Percentiles rank a stretch among this genome's conserved stretches.
Evolutionary conservation across 1,284 basidiomycete species (phyloP).

Genomic region (Sporisorium reilianum): DNA sequence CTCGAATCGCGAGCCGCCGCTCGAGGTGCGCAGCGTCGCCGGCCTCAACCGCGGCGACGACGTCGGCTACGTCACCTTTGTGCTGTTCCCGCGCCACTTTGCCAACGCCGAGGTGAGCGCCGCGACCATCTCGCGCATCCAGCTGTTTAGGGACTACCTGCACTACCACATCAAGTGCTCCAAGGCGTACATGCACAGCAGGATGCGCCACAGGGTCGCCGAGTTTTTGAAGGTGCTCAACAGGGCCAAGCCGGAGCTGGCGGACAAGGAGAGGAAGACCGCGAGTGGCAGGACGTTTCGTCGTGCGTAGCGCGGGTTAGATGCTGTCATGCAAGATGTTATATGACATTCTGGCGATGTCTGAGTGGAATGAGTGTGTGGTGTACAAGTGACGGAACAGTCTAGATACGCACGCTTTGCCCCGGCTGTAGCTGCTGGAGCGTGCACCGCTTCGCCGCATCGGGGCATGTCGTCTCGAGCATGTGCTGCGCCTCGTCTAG

Average conservation of each 20-base stretch:
- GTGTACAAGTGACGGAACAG: too few relatives aligned
- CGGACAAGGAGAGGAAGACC: constrained; percentile 87
- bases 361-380: too few relatives aligned
- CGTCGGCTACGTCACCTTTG: constrained; percentile 98
- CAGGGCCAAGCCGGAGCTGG: constrained; percentile 93
- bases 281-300: constrained; percentile 73
- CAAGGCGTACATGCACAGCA: constrained; percentile 98
- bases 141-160: constrained; percentile 96
- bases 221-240: constrained; percentile 99
- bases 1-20: constrained; percentile 91
- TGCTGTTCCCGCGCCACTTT: constrained; percentile 97
- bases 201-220: constrained; percentile 93
- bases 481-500: constrained; percentile 10
- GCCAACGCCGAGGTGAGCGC: constrained; percentile 79
- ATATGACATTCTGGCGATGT: too few relatives aligned
- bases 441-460: background rate
- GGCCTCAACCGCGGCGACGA: constrained; percentile 87
- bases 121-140: constrained; percentile 93
- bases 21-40: constrained; percentile 89
- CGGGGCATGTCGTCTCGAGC: background rate
- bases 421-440: constrained; percentile 21
- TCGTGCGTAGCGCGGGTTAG: too few relatives aligned
- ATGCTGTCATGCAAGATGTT: too few relatives aligned
- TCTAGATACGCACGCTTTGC: constrained; percentile 11
- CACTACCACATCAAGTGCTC: constrained; percentile 99